Percentiles rank a stretch among this genome's conserved stretches.
Conservation (phyloP, 2,329 filamentous ascomycete genomes). For the Fusarium devonianum region DNA sequence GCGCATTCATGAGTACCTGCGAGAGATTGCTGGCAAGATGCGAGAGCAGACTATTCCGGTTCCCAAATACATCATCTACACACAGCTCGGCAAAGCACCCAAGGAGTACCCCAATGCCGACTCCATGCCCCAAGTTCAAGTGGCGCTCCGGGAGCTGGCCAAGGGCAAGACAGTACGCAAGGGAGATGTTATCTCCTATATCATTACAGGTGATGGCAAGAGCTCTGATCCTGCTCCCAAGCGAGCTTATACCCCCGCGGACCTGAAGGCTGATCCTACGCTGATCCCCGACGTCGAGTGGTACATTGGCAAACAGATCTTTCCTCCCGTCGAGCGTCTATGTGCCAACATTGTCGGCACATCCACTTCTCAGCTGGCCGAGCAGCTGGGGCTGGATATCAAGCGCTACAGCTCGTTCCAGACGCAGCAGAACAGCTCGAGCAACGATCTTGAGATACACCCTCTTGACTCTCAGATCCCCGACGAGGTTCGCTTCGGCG, state of each 20-base stretch:
- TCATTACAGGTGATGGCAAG: constrained; percentile 80
- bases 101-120: constrained; percentile 93
- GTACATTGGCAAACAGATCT: constrained; percentile 98
- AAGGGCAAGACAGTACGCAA: constrained; percentile 88
- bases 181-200: constrained; percentile 95
- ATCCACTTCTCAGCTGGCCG: constrained; percentile 86
- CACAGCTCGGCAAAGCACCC: constrained; percentile 93
- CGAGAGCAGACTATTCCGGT: constrained; percentile 76
- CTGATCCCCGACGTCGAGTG: constrained; percentile 93
- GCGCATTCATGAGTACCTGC: constrained; percentile 91
- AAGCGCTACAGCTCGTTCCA: constrained; percentile 73
- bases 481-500: constrained; percentile 86
- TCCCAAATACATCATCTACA: constrained; percentile 96
- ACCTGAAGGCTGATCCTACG: constrained; percentile 77
- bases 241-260: constrained; percentile 85
- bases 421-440: constrained; percentile 57
- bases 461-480: constrained; percentile 94
- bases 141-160: constrained; percentile 86
- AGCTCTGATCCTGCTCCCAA: constrained; percentile 78
- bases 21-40: constrained; percentile 86
- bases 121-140: constrained; percentile 96
- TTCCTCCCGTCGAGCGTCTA: constrained; percentile 95
- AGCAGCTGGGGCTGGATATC: constrained; percentile 91
- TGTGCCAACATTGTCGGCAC: constrained; percentile 96
- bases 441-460: constrained; percentile 76